Percentiles rank a stretch among this genome's conserved stretches.
phyloP scores from a whole-genome alignment of 2,329 filamentous ascomycete species.

The Drechslerella dactyloides region DNA sequence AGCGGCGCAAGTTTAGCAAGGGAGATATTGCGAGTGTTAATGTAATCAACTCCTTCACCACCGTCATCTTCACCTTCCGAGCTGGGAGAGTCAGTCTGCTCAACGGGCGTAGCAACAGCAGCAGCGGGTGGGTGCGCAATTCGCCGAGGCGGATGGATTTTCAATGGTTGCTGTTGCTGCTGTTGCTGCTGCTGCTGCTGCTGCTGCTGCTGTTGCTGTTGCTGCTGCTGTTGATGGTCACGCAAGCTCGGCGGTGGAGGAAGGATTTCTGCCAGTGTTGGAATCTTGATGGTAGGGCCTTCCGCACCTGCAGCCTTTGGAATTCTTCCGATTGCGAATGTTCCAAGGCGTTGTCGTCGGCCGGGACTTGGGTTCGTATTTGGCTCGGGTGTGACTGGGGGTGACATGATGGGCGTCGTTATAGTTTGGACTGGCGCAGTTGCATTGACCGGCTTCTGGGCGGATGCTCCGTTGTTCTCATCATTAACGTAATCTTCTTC shows the following conservation, averaged over 20 bases:
- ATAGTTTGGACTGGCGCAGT: neutral
- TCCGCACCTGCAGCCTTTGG: constrained; percentile 24
- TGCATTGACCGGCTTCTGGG: neutral
- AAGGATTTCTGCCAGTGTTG: constrained; percentile 35
- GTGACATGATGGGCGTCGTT: constrained; percentile 19
- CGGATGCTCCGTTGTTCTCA: neutral
- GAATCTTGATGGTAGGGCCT: constrained; percentile 26
- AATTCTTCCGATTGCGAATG: constrained; percentile 37
- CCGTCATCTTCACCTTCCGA: constrained; percentile 34
- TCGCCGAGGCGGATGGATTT: constrained; percentile 40
- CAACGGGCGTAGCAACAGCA: no score
- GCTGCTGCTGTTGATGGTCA: constrained; percentile 25
- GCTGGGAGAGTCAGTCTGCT: constrained; percentile 18
- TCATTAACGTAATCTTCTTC: constrained; percentile 39
- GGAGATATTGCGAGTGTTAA: constrained; percentile 33
- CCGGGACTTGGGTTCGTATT: constrained; percentile 33
- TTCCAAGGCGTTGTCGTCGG: constrained; percentile 25
- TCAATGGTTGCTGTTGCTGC: constrained; percentile 19
- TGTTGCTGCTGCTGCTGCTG: constrained; percentile 26
- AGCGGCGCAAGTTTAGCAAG: constrained; percentile 25
- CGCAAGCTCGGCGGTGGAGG: constrained; percentile 38
- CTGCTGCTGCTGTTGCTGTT: constrained; percentile 23
- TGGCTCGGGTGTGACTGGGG: constrained; percentile 44
- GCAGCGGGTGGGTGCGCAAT: constrained; percentile 29
- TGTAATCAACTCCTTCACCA: constrained; percentile 37